phyloP scores from a whole-genome alignment of 2,329 filamentous ascomycete species.

The Fusarium luffae region DNA sequence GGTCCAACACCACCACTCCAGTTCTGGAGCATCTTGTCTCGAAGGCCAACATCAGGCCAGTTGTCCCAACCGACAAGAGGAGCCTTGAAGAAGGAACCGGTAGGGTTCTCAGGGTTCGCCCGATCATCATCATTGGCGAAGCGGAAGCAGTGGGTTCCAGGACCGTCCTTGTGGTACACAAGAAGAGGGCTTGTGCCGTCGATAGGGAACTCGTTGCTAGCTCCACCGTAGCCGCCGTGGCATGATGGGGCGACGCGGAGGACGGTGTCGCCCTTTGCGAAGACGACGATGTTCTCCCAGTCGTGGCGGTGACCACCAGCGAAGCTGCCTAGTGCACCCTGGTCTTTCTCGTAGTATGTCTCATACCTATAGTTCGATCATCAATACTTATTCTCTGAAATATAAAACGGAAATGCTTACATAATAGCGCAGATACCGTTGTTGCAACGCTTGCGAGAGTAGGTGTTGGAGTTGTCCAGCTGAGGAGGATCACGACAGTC shows the following conservation, averaged over 20 bases:
- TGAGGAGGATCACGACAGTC: conserved; percentile 48
- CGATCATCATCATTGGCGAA: conserved; percentile 45
- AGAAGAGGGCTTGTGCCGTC: conserved; percentile 39
- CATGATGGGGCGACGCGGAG: conserved; percentile 47
- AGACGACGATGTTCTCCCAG: conserved; percentile 56
- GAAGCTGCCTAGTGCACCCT: conserved; percentile 48
- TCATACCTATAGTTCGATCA: conserved; percentile 27
- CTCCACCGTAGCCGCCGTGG: conserved; percentile 42
- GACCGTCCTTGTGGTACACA: conserved; percentile 49
- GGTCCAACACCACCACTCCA: conserved; percentile 46
- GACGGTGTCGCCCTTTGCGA: conserved; percentile 40
- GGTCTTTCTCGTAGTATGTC: conserved; percentile 60
- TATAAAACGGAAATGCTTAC: not conserved
- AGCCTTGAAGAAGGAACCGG: conserved; percentile 40
- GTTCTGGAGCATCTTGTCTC: conserved; percentile 42
- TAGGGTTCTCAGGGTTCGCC: conserved; percentile 43
- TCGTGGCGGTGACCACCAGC: conserved; percentile 54
- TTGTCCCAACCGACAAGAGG: conserved; percentile 46
- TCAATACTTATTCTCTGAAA: not conserved
- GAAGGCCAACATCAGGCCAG: conserved; percentile 43
- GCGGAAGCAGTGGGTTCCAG: conserved; percentile 47
- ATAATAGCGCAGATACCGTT: conserved; percentile 50
- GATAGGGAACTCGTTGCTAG: conserved; percentile 37
- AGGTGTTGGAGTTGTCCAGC: conserved; percentile 49
- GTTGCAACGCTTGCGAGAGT: conserved; percentile 49